A percentile compares a stretch with the other conserved stretches of the same genome.
Conservation (phyloP, 2,329 filamentous ascomycete species). For the Dactylellina haptotyla region DNA sequence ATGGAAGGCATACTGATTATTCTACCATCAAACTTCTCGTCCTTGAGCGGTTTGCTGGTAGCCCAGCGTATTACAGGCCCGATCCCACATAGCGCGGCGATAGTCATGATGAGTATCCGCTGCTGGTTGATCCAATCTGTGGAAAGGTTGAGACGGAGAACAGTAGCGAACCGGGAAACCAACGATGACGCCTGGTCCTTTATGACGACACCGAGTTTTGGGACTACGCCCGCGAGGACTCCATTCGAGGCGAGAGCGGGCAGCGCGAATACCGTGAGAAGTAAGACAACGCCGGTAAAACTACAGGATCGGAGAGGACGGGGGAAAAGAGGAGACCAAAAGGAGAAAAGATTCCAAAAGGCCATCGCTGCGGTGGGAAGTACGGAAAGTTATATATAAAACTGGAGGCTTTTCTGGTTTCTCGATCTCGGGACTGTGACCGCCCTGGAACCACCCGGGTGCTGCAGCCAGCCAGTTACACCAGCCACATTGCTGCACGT, state of each 20-base stretch:
- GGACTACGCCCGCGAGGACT: slow-evolving; percentile 8
- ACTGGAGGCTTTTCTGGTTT: background rate
- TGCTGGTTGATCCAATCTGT: slow-evolving; percentile 29
- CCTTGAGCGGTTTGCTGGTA: slow-evolving; percentile 21
- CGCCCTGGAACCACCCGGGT: slow-evolving; percentile 15
- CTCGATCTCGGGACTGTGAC: too few species aligned
- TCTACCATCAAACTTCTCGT: slow-evolving; percentile 39
- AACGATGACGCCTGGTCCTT: slow-evolving; percentile 28
- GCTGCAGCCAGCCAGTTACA: slow-evolving; percentile 48
- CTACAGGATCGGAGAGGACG: slow-evolving; percentile 3
- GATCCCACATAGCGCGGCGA: slow-evolving; percentile 41
- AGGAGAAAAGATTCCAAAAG: background rate
- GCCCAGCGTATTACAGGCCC: slow-evolving; percentile 46
- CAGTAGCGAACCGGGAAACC: slow-evolving; percentile 12
- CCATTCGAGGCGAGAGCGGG: slow-evolving; percentile 40
- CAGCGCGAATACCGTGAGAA: slow-evolving; percentile 33
- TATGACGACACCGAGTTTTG: slow-evolving; percentile 46
- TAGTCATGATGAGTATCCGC: slow-evolving; percentile 43
- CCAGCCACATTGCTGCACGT: slow-evolving; percentile 50
- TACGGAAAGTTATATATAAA: slow-evolving; percentile 17
- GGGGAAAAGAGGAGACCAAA: background rate
- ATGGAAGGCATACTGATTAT: slow-evolving; percentile 41
- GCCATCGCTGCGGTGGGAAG: slow-evolving; percentile 18
- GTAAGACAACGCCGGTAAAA: slow-evolving; percentile 1
- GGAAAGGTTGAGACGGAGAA: slow-evolving; percentile 11